Evolutionary conservation across 179 eudicot genomes (phyloP).

Genomic region (Vitellaria paradoxa): DNA sequence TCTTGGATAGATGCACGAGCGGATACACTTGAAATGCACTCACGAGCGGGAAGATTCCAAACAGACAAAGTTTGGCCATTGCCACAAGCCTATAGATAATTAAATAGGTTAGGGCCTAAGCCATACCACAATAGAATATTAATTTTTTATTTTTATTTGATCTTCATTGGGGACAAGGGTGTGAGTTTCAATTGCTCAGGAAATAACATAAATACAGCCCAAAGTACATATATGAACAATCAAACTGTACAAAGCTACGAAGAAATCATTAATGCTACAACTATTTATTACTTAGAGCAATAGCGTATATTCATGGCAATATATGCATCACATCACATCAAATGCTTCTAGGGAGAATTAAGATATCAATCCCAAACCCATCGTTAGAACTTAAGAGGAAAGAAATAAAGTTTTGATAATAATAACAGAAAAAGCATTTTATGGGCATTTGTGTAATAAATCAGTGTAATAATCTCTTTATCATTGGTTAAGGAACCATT

Average conservation of each 20-base stretch:
- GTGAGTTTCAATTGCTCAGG: neutral
- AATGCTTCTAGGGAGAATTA: neutral
- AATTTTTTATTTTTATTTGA: too few relatives aligned
- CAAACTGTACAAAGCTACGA: neutral
- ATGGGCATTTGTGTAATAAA: neutral
- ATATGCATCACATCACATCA: neutral
- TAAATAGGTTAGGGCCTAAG: neutral
- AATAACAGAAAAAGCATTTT: too few relatives aligned
- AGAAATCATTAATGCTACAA: neutral
- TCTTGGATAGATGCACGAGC: constrained; percentile 68
- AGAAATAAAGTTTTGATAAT: too few relatives aligned
- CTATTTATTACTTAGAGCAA: neutral
- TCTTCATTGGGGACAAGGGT: neutral
- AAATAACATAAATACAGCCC: neutral
- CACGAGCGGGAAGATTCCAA: constrained; percentile 90
- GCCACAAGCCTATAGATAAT: constrained; percentile 68
- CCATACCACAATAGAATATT: neutral
- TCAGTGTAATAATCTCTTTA: neutral
- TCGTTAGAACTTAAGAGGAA: too few relatives aligned
- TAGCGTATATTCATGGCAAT: neutral
- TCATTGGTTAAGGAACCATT: neutral
- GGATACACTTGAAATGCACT: constrained; percentile 52
- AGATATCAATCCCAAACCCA: neutral
- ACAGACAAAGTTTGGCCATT: constrained; percentile 68
- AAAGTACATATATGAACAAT: too few relatives aligned